A percentile compares a stretch with the other conserved stretches of the same genome.
These are phyloP conservation scores for Nannochloropsis gaditana DNA, from an alignment of 108 stramenopile genomes.

Conservation along the genomic window DNA sequence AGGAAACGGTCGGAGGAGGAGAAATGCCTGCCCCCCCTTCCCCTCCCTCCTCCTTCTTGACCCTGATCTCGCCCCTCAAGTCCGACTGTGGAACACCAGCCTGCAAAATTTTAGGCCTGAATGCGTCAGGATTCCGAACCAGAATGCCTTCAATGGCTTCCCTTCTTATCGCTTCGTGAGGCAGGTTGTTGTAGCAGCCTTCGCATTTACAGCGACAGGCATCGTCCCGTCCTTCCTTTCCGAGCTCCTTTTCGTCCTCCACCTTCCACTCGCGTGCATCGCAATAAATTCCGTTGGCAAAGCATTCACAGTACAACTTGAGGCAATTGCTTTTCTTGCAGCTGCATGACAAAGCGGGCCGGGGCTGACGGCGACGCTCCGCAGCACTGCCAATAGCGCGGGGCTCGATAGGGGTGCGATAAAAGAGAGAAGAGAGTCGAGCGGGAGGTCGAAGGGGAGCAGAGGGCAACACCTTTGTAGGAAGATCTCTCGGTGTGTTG, in stretches of 20 bases:
- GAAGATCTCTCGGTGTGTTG: too few species aligned
- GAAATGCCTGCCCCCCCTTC: background rate
- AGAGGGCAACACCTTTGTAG: too few species aligned
- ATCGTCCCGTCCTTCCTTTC: background rate
- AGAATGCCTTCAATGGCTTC: background rate
- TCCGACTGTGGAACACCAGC: background rate
- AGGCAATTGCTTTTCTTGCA: slow-evolving; percentile 8
- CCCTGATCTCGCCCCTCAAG: background rate
- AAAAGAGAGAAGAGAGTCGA: background rate
- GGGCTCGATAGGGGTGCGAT: background rate
- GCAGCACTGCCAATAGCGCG: background rate
- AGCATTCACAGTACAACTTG: slow-evolving; percentile 6
- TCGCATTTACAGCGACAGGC: background rate
- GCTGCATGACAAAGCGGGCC: background rate
- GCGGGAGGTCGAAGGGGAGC: background rate
- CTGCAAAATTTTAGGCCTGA: background rate
- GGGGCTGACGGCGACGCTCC: background rate
- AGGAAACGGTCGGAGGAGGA: too few species aligned
- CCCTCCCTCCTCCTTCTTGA: background rate
- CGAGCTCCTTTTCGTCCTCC: background rate
- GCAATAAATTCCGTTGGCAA: background rate
- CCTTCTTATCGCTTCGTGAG: background rate
- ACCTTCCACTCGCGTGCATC: background rate
- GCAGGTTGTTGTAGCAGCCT: background rate
- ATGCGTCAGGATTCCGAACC: background rate